Conservation (phyloP, 1,284 basidiomycete genomes). For the Trichosporon faecale region DNA sequence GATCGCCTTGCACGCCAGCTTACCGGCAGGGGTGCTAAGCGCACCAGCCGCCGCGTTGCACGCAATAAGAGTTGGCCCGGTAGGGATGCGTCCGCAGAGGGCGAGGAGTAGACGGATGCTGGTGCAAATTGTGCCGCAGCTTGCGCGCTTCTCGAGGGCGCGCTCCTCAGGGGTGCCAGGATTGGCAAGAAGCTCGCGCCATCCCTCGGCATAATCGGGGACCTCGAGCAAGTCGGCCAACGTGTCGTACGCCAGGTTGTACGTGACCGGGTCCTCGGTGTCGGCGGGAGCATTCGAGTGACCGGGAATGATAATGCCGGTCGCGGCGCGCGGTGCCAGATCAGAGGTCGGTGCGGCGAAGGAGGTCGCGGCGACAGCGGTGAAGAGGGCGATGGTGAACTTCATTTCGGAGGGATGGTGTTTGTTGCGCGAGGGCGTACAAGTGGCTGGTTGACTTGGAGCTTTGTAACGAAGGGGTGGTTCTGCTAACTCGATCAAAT, state of each 20-base stretch:
- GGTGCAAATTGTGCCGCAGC: background rate
- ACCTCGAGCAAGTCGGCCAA: background rate
- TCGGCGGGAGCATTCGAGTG: background rate
- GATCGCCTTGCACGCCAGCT: background rate
- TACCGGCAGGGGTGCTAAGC: background rate
- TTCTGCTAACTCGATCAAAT: background rate
- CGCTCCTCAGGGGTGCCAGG: background rate
- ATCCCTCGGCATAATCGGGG: background rate
- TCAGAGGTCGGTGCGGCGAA: background rate
- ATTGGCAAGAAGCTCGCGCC: background rate
- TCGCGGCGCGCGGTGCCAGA: background rate
- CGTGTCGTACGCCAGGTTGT: conserved; percentile 2
- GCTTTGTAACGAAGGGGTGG: background rate
- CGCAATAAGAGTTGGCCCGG: background rate
- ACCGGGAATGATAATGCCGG: background rate
- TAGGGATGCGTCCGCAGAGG: background rate
- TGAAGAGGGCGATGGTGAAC: background rate
- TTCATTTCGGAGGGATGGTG: background rate
- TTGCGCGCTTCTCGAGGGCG: background rate
- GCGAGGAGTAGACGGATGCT: background rate
- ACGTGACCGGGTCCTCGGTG: background rate
- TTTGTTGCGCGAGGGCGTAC: background rate
- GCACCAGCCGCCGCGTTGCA: background rate
- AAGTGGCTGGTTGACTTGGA: background rate
- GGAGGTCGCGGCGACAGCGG: background rate